A percentile compares a stretch with the other conserved stretches of the same genome.
Evolutionary conservation across 257 asterid genomes (phyloP).

Genomic region (Vinca minor): DNA sequence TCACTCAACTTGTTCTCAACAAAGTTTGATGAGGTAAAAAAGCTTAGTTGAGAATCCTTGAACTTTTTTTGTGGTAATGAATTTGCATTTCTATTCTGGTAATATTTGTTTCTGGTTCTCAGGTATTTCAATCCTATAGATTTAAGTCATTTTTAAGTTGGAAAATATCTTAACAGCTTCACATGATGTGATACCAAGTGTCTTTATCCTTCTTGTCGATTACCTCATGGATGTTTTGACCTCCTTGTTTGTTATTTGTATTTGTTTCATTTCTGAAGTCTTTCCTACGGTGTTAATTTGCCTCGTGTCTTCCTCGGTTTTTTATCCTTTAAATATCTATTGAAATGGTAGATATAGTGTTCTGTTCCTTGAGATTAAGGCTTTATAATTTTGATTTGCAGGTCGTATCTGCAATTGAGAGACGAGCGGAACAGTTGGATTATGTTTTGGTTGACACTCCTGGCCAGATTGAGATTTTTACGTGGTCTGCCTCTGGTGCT

Average conservation of each 20-base stretch:
- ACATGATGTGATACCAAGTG: no score
- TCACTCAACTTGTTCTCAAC: conserved; percentile 83
- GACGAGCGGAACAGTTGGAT: conserved; percentile 83
- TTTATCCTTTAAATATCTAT: background rate
- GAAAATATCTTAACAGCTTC: no score
- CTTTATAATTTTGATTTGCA: conserved; percentile 19
- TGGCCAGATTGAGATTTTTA: conserved; percentile 93
- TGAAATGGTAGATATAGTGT: background rate
- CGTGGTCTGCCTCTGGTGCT: conserved; percentile 99
- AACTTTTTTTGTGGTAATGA: background rate
- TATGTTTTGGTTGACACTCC: conserved; percentile 97
- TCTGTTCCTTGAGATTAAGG: background rate
- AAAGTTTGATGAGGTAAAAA: conserved; percentile 92
- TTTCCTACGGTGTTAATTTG: background rate
- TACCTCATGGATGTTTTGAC: background rate
- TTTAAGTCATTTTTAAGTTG: no score
- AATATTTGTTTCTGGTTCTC: no score
- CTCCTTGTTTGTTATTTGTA: background rate
- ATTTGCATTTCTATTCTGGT: background rate
- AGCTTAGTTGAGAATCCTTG: conserved; percentile 6
- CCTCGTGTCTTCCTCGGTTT: no score
- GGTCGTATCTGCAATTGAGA: conserved; percentile 79
- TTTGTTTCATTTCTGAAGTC: background rate
- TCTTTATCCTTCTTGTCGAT: no score
- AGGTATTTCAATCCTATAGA: no score